phyloP scores from a whole-genome alignment of 2,329 filamentous ascomycete genomes.

The Colletotrichum orchidophilum region DNA sequence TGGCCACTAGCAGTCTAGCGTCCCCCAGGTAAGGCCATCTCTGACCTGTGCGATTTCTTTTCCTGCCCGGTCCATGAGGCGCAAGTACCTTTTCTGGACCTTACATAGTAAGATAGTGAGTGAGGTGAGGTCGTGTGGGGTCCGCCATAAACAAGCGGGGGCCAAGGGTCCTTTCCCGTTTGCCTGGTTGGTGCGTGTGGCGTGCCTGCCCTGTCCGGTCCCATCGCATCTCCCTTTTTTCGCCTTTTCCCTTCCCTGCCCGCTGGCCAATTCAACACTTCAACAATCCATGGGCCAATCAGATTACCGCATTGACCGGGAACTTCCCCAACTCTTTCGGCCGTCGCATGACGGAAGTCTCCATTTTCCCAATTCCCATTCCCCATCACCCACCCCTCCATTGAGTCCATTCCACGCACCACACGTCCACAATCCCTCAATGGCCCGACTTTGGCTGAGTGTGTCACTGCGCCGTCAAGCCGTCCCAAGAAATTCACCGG shows the following conservation, averaged over 20 bases:
- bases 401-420: slow-evolving; percentile 29
- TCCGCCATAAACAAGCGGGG: slow-evolving; percentile 25
- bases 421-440: not conserved
- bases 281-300: slow-evolving; percentile 38
- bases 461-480: slow-evolving; percentile 1
- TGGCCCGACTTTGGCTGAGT: not conserved
- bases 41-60: not conserved
- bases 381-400: slow-evolving; percentile 32
- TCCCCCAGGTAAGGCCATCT: not conserved
- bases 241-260: slow-evolving; percentile 24
- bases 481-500: not conserved
- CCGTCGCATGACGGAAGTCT: slow-evolving; percentile 34
- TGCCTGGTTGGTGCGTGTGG: not conserved
- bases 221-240: slow-evolving; percentile 23
- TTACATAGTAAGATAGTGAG: not conserved
- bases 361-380: slow-evolving; percentile 2
- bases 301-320: slow-evolving; percentile 21
- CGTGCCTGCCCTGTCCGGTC: slow-evolving; percentile 7
- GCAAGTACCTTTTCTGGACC: not conserved
- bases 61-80: not conserved
- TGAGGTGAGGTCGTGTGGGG: not conserved
- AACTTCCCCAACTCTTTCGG: slow-evolving; percentile 44
- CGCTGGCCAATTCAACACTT: slow-evolving; percentile 38
- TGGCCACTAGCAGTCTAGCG: not conserved
- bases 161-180: slow-evolving; percentile 29